These are phyloP conservation scores for Mycena olivaceomarginata DNA, from an alignment of 768 basidiomycete species.

Conservation along the genomic window DNA sequence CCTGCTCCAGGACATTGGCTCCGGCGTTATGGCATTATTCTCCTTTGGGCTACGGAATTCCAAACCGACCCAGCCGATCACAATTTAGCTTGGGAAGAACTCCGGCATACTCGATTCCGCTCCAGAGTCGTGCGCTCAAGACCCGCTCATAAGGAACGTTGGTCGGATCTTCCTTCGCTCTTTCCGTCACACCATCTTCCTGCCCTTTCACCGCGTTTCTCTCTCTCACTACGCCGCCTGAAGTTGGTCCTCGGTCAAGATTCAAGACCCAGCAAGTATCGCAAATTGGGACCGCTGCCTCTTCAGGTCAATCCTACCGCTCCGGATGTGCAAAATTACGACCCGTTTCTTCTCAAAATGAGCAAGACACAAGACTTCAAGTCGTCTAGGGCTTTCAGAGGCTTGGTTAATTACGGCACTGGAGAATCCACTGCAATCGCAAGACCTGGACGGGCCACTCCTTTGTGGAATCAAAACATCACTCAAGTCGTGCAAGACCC, in stretches of 20 bases:
- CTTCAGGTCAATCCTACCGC: background rate
- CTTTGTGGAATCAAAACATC: too few relatives aligned
- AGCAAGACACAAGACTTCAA: conserved; percentile 10
- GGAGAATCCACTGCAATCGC: conserved; percentile 14
- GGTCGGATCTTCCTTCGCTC: too few relatives aligned
- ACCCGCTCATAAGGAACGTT: too few relatives aligned
- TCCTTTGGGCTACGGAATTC: background rate
- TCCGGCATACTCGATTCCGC: conserved; percentile 1
- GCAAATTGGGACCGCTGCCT: background rate
- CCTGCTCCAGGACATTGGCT: background rate
- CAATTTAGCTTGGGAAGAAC: conserved; percentile 6
- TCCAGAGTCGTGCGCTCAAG: too few relatives aligned
- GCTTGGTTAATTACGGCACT: conserved; percentile 4
- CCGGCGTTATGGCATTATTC: background rate
- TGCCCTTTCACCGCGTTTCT: background rate
- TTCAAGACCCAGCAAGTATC: conserved; percentile 11
- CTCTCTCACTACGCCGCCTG: conserved; percentile 6
- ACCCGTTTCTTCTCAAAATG: background rate
- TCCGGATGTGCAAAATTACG: background rate
- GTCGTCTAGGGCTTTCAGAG: background rate
- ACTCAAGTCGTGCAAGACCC: conserved; percentile 2
- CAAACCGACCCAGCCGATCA: background rate
- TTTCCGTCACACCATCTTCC: too few relatives aligned
- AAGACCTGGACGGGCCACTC: background rate
- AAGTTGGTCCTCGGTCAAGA: conserved; percentile 13